These are phyloP conservation scores for Telopea speciosissima DNA, from an alignment of 177 flowering plant genomes.

Conservation along the genomic window DNA sequence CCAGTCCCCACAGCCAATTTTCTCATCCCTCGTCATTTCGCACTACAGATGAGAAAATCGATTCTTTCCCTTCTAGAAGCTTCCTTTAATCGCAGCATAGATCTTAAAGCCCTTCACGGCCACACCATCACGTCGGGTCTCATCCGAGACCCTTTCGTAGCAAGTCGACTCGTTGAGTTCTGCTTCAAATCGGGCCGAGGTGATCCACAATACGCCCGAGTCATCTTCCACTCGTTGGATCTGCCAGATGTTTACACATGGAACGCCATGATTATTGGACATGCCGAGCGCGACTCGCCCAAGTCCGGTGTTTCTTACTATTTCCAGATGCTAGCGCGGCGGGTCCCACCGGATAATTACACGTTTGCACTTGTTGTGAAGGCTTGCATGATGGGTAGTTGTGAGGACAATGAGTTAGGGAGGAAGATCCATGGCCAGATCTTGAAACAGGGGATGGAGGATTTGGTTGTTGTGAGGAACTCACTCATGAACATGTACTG, in stretches of 20 bases:
- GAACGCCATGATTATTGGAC: conserved; percentile 17
- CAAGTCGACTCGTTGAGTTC: conserved; percentile 17
- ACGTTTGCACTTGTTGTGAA: conserved; percentile 20
- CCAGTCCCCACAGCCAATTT: too few relatives aligned
- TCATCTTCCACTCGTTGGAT: conserved; percentile 11
- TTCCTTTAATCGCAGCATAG: neutral
- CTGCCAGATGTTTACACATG: conserved; percentile 21
- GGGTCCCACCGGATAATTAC: conserved; percentile 12
- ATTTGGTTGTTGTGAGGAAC: conserved; percentile 14
- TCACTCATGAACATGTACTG: conserved; percentile 19
- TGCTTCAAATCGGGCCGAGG: conserved; percentile 8
- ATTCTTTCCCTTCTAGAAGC: conserved; percentile 4
- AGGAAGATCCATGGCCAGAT: conserved; percentile 21
- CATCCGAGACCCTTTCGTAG: conserved; percentile 16
- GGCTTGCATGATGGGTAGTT: conserved; percentile 12
- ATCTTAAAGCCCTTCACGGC: conserved; percentile 13
- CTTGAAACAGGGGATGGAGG: conserved; percentile 19
- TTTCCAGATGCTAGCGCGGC: conserved; percentile 11
- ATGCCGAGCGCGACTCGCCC: conserved; percentile 5
- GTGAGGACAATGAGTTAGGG: neutral
- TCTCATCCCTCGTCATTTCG: too few relatives aligned
- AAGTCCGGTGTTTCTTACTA: conserved; percentile 7
- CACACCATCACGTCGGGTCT: conserved; percentile 17
- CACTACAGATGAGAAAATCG: too few relatives aligned
- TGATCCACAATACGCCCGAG: conserved; percentile 4